Conservation (phyloP, 2,329 filamentous ascomycete species). For the Aspergillus udagawae region DNA sequence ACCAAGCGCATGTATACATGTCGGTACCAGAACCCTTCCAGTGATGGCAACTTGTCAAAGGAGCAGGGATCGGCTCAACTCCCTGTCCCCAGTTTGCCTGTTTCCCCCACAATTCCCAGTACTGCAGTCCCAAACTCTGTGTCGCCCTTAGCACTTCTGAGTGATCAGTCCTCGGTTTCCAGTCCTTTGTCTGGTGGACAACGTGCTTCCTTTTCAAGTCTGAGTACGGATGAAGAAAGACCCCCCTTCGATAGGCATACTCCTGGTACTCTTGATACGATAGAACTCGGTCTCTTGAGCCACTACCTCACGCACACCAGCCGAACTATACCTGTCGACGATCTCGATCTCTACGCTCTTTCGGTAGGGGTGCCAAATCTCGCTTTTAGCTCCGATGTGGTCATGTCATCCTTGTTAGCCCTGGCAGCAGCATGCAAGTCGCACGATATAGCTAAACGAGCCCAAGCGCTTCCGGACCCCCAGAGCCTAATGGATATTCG, state of each 20-base stretch:
- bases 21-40: constrained; percentile 20
- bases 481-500: constrained; percentile 17
- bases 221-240: not conserved
- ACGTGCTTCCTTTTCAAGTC: not conserved
- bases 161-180: constrained; percentile 6
- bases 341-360: constrained; percentile 39
- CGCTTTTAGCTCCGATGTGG: constrained; percentile 35
- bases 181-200: constrained; percentile 4
- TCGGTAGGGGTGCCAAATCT: constrained; percentile 43
- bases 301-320: constrained; percentile 45
- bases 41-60: constrained; percentile 4
- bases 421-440: constrained; percentile 41
- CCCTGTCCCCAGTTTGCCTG: not conserved
- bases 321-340: constrained; percentile 32
- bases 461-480: not conserved
- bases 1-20: constrained; percentile 26
- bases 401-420: constrained; percentile 44
- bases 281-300: constrained; percentile 37
- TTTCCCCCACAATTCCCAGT: not conserved
- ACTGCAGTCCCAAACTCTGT: not conserved
- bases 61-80: not conserved
- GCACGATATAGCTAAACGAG: constrained; percentile 16
- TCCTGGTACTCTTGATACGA: constrained; percentile 10
- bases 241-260: not conserved
- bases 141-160: not conserved